Conservation (phyloP, 2,329 filamentous ascomycete genomes). For the Pseudogymnoascus pannorum region DNA sequence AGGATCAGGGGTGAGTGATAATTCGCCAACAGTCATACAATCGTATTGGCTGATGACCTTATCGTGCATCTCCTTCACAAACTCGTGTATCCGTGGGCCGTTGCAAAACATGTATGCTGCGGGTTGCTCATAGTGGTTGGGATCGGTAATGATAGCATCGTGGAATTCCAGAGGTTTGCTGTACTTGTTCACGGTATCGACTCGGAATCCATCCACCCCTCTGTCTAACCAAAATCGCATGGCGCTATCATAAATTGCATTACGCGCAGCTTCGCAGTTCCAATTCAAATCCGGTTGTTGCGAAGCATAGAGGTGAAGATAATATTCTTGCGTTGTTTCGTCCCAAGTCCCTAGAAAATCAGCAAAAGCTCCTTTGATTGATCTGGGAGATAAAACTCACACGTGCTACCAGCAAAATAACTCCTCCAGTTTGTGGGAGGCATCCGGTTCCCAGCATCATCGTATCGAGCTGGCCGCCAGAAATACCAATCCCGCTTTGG, state of each 20-base stretch:
- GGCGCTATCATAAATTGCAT: slow-evolving; percentile 63
- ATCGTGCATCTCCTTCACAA: slow-evolving; percentile 56
- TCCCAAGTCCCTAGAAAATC: slow-evolving; percentile 43
- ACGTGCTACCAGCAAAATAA: slow-evolving; percentile 54
- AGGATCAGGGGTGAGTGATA: slow-evolving; percentile 54
- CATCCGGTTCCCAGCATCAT: slow-evolving; percentile 50
- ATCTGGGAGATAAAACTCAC: slow-evolving; percentile 37
- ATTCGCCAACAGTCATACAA: slow-evolving; percentile 65
- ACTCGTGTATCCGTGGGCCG: slow-evolving; percentile 62
- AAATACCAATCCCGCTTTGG: slow-evolving; percentile 58
- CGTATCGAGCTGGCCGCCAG: slow-evolving; percentile 51
- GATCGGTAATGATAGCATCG: slow-evolving; percentile 49
- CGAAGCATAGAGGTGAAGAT: slow-evolving; percentile 66
- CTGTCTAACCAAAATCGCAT: slow-evolving; percentile 75
- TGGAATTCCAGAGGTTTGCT: slow-evolving; percentile 54
- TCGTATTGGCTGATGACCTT: slow-evolving; percentile 52
- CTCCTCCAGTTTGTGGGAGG: slow-evolving; percentile 69
- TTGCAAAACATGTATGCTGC: slow-evolving; percentile 55
- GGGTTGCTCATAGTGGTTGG: slow-evolving; percentile 40
- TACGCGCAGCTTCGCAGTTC: slow-evolving; percentile 61
- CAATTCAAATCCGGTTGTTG: slow-evolving; percentile 80
- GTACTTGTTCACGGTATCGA: slow-evolving; percentile 69
- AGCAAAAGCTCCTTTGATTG: slow-evolving; percentile 9
- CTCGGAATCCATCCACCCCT: slow-evolving; percentile 65
- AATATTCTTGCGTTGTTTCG: slow-evolving; percentile 64